Percentiles rank a stretch among this genome's conserved stretches.
These are phyloP conservation scores for Acephala macrosclerotiorum DNA, from an alignment of 2,329 filamentous ascomycete species.

Conservation along the genomic window DNA sequence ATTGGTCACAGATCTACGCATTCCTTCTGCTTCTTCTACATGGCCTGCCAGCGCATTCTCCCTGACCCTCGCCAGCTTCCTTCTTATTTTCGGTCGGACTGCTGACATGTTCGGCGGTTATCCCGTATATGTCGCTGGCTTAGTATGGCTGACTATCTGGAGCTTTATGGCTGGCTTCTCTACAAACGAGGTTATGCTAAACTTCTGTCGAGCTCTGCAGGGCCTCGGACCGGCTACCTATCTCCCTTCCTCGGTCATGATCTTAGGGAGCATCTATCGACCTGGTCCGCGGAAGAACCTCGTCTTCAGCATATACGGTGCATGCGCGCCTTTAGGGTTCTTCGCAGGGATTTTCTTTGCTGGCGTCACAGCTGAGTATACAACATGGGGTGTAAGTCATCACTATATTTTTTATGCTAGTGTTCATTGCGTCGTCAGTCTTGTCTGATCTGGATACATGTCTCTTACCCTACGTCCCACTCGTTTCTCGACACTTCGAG, in stretches of 20 bases:
- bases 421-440: neutral
- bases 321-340: constrained; percentile 61
- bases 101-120: constrained; percentile 70
- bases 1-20: constrained; percentile 65
- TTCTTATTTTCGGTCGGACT: constrained; percentile 69
- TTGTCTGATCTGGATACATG: neutral
- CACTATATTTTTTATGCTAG: neutral
- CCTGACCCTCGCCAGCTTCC: constrained; percentile 59
- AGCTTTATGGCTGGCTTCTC: constrained; percentile 75
- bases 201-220: constrained; percentile 76
- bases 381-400: constrained; percentile 55
- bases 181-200: constrained; percentile 71
- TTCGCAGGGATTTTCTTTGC: constrained; percentile 70
- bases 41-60: constrained; percentile 72
- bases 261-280: constrained; percentile 69
- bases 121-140: constrained; percentile 64
- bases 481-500: neutral
- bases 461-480: neutral
- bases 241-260: constrained; percentile 71
- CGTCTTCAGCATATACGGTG: constrained; percentile 64
- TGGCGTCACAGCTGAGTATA: constrained; percentile 64
- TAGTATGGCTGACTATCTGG: constrained; percentile 73
- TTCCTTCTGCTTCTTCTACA: constrained; percentile 65
- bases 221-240: constrained; percentile 78
- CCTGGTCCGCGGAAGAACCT: constrained; percentile 75